These are phyloP conservation scores for Thermomyces lanuginosus DNA, from an alignment of 2,329 filamentous ascomycete genomes.

Conservation along the genomic window DNA sequence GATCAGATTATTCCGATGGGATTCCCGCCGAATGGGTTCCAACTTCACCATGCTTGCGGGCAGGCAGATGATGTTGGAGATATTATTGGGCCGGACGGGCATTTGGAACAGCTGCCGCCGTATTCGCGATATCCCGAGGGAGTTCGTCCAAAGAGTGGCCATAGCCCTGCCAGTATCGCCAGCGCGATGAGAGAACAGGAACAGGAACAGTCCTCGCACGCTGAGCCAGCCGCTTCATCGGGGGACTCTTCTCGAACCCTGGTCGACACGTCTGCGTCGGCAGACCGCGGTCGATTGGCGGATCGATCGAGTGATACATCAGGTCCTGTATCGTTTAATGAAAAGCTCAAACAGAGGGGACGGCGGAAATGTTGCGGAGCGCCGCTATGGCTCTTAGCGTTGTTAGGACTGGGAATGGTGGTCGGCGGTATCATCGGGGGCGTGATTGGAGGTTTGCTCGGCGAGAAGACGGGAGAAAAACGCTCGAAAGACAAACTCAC, in stretches of 20 bases:
- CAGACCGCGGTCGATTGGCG: conserved; percentile 8
- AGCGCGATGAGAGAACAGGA: conserved; percentile 9
- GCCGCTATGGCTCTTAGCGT: conserved; percentile 35
- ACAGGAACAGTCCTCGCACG: conserved; percentile 11
- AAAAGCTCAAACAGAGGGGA: conserved; percentile 30
- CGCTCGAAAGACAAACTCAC: conserved; percentile 5
- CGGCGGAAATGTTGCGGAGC: conserved; percentile 33
- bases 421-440: conserved; percentile 37
- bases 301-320: conserved; percentile 9
- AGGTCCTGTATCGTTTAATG: conserved; percentile 17
- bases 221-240: conserved; percentile 18
- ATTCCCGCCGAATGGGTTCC: conserved; percentile 48
- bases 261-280: conserved; percentile 7
- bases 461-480: conserved; percentile 23
- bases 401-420: conserved; percentile 31
- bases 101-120: conserved; percentile 78
- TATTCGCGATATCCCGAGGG: conserved; percentile 83
- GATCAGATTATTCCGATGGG: conserved; percentile 46
- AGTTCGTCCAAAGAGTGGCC: conserved; percentile 39
- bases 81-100: conserved; percentile 72
- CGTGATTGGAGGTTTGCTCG: conserved; percentile 39
- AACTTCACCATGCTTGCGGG: conserved; percentile 54
- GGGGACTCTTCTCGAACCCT: conserved; percentile 18
- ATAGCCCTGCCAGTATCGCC: conserved; percentile 22
- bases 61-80: conserved; percentile 57